A percentile compares a stretch with the other conserved stretches of the same genome.
phyloP scores from a whole-genome alignment of 2,329 filamentous ascomycete genomes.

The Sporothrix luriei region DNA sequence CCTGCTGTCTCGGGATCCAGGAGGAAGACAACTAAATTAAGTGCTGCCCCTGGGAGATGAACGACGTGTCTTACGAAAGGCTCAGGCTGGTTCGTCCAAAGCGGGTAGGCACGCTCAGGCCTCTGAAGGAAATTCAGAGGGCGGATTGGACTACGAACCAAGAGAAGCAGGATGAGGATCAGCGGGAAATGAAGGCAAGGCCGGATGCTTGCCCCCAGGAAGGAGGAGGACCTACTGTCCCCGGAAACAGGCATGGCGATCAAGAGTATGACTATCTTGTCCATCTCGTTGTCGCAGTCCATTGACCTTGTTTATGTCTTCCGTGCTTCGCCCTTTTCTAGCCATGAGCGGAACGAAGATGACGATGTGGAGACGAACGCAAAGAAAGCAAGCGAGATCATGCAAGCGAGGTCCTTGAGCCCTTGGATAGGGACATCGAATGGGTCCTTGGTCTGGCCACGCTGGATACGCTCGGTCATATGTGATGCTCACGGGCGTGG shows the following conservation, averaged over 20 bases:
- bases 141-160: neutral
- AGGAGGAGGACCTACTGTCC: neutral
- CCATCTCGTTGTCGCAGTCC: neutral
- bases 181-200: neutral
- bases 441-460: neutral
- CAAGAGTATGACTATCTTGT: neutral
- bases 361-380: neutral
- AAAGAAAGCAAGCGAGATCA: neutral
- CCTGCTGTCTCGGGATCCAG: neutral
- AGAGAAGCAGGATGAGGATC: slow-evolving; percentile 3
- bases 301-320: too few species aligned
- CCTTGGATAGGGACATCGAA: neutral
- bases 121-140: neutral
- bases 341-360: neutral
- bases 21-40: neutral
- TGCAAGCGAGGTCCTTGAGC: neutral
- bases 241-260: slow-evolving; percentile 2
- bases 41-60: neutral
- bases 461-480: slow-evolving; percentile 7
- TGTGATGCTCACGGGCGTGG: too few species aligned
- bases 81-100: neutral
- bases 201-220: neutral
- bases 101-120: slow-evolving; percentile 12
- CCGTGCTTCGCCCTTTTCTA: neutral
- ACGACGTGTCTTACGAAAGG: neutral